Percentiles rank a stretch among this genome's conserved stretches.
Conservation (phyloP, 1,139 yeast genomes). For the Pichia sp. region DNA sequence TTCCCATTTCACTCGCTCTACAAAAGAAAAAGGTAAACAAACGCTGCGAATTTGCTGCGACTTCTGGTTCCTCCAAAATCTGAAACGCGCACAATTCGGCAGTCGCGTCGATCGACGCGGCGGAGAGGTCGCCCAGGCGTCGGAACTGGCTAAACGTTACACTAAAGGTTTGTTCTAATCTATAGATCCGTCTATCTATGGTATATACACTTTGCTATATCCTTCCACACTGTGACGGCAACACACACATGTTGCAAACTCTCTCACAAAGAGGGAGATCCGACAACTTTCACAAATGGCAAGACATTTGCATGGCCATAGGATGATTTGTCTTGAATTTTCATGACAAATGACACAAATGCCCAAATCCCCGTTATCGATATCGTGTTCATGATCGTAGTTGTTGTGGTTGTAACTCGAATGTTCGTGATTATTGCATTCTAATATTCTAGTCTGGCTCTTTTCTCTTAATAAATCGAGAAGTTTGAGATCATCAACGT, state of each 20-base stretch:
- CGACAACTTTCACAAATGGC: conserved; percentile 88
- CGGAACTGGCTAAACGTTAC: no score
- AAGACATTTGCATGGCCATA: conserved; percentile 94
- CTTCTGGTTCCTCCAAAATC: no score
- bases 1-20: conserved; percentile 14
- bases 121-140: no score
- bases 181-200: conserved; percentile 33
- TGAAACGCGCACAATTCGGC: background rate
- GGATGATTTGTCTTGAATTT: conserved; percentile 68
- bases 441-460: background rate
- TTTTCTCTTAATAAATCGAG: conserved; percentile 32
- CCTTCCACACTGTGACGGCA: conserved; percentile 74
- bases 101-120: background rate
- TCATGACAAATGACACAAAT: conserved; percentile 81
- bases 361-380: conserved; percentile 28
- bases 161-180: no score
- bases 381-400: conserved; percentile 1
- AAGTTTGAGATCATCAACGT: conserved; percentile 26
- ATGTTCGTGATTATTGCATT: background rate
- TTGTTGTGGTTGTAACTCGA: background rate
- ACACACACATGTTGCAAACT: conserved; percentile 80
- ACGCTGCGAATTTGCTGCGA: background rate
- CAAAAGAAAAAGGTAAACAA: conserved; percentile 10
- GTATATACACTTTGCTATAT: conserved; percentile 51
- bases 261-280: conserved; percentile 67